Conservation (phyloP, 805 yeast genomes). For the Ogataea methylovora region DNA sequence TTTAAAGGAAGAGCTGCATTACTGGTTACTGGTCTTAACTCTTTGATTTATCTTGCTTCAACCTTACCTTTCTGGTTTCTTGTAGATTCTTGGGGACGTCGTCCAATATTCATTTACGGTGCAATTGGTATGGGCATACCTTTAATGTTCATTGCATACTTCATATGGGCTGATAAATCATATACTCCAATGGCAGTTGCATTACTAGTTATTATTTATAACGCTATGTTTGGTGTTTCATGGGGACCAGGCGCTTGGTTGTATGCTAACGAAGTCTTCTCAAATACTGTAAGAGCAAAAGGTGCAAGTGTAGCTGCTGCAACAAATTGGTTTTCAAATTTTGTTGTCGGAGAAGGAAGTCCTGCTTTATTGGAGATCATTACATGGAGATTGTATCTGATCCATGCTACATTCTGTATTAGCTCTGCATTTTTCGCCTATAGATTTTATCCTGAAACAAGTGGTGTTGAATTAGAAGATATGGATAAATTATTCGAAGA, state of each 20-base stretch:
- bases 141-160: constrained; percentile 53
- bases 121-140: constrained; percentile 69
- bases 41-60: constrained; percentile 47
- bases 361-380: constrained; percentile 72
- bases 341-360: constrained; percentile 85
- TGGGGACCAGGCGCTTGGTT: constrained; percentile 94
- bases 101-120: constrained; percentile 69
- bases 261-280: constrained; percentile 76
- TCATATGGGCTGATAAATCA: constrained; percentile 39
- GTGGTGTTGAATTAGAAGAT: constrained; percentile 45
- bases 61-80: constrained; percentile 87
- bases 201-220: constrained; percentile 63
- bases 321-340: constrained; percentile 84
- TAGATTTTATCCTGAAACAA: constrained; percentile 45
- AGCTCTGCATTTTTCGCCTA: constrained; percentile 34
- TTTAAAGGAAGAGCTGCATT: constrained; percentile 81
- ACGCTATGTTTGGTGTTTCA: constrained; percentile 78
- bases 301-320: constrained; percentile 88
- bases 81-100: constrained; percentile 83
- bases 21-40: constrained; percentile 78
- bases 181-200: constrained; percentile 69
- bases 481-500: constrained; percentile 43
- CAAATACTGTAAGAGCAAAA: constrained; percentile 72
- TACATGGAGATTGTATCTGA: constrained; percentile 70
- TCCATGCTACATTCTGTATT: constrained; percentile 68